phyloP scores from a whole-genome alignment of 192 early-diverging fungal species.

The Podochytrium sp. region DNA sequence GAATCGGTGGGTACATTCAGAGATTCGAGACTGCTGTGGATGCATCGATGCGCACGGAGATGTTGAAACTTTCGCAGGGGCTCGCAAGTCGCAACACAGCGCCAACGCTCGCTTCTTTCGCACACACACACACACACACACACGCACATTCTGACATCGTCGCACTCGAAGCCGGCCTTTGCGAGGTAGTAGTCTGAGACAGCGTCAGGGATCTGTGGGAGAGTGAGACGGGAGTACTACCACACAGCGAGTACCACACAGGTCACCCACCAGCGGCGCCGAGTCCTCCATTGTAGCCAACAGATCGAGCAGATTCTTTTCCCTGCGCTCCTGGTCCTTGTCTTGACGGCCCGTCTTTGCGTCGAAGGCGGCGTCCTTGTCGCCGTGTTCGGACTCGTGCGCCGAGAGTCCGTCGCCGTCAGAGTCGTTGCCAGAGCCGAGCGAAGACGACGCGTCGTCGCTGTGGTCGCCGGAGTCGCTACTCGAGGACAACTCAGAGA shows the following conservation, averaged over 20 bases:
- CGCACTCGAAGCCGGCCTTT: conserved; percentile 76
- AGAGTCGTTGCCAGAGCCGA: too few relatives aligned
- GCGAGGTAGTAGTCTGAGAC: conserved; percentile 91
- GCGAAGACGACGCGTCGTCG: too few relatives aligned
- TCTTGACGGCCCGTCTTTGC: conserved; percentile 29
- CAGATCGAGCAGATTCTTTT: conserved; percentile 81
- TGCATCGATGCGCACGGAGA: too few relatives aligned
- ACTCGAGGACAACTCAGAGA: too few relatives aligned
- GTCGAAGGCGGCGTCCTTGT: background rate
- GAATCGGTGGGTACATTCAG: too few relatives aligned
- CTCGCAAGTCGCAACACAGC: background rate
- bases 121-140: background rate
- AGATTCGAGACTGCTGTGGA: too few relatives aligned
- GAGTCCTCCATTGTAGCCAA: conserved; percentile 87
- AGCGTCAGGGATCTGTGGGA: conserved; percentile 81
- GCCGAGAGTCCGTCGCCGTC: background rate
- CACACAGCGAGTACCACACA: background rate
- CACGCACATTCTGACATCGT: conserved; percentile 77
- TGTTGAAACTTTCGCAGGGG: too few relatives aligned
- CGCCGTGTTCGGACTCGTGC: background rate
- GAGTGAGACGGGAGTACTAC: background rate
- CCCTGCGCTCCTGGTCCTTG: conserved; percentile 65
- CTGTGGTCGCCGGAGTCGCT: too few relatives aligned
- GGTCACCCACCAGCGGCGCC: conserved; percentile 71
- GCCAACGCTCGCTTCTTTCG: background rate